Conservation (phyloP, 2,329 filamentous ascomycete species). For the Colletotrichum cuscutae region DNA sequence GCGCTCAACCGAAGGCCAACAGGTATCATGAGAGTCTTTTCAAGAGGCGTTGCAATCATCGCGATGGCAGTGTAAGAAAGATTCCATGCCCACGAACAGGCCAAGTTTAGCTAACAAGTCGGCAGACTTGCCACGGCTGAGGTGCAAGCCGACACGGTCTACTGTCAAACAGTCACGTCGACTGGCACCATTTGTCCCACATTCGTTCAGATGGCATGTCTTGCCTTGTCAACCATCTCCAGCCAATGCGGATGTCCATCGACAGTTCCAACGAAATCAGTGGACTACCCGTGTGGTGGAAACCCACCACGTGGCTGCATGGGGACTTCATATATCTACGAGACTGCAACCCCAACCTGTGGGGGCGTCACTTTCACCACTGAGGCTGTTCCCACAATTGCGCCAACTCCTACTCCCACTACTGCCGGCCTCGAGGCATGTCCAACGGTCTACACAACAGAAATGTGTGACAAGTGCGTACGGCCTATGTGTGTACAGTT, state of each 20-base stretch:
- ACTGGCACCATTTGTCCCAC: slow-evolving; percentile 29
- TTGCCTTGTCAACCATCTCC: slow-evolving; percentile 33
- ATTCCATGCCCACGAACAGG: too few species aligned
- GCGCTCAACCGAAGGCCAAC: background rate
- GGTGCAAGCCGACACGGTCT: background rate
- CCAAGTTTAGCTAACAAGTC: background rate
- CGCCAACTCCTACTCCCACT: background rate
- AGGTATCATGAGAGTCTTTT: background rate
- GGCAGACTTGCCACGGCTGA: background rate
- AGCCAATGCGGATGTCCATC: slow-evolving; percentile 40
- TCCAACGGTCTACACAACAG: slow-evolving; percentile 20
- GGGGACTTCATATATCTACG: slow-evolving; percentile 18
- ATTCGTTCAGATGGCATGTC: slow-evolving; percentile 34
- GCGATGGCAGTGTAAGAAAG: background rate
- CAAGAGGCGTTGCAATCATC: background rate
- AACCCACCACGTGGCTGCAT: slow-evolving; percentile 29
- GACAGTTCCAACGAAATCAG: slow-evolving; percentile 36
- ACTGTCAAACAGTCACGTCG: slow-evolving; percentile 39
- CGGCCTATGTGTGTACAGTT: background rate
- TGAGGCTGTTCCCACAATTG: background rate
- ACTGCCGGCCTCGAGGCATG: background rate
- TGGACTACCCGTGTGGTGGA: slow-evolving; percentile 37
- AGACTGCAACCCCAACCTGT: slow-evolving; percentile 6
- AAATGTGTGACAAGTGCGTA: slow-evolving; percentile 22
- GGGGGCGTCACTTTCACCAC: background rate